phyloP scores from a whole-genome alignment of 768 basidiomycete species.

The Boletellus sp. region DNA sequence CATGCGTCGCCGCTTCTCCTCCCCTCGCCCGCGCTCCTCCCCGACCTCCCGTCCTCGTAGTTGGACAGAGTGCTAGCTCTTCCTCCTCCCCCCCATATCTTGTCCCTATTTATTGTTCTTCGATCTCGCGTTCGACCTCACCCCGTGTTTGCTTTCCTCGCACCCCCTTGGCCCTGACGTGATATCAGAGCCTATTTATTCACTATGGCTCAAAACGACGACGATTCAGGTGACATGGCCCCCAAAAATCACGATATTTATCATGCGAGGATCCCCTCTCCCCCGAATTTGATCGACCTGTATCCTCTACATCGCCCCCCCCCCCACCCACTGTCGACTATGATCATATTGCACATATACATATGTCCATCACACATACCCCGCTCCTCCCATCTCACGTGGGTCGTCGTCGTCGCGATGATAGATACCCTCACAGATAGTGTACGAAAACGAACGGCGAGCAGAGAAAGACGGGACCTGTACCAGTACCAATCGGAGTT shows the following conservation, averaged over 20 bases:
- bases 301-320: constrained; percentile 29
- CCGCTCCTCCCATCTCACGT: constrained; percentile 10
- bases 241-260: constrained; percentile 26
- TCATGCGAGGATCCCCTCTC: constrained; percentile 10
- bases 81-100: constrained; percentile 6
- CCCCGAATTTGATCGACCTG: constrained; percentile 19
- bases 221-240: constrained; percentile 18
- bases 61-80: not conserved
- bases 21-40: constrained; percentile 19
- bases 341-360: constrained; percentile 31
- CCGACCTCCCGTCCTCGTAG: constrained; percentile 23
- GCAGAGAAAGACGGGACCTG: constrained; percentile 30
- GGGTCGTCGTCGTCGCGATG: constrained; percentile 32
- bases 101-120: constrained; percentile 30
- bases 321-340: constrained; percentile 21
- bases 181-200: constrained; percentile 31
- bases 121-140: constrained; percentile 16
- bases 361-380: constrained; percentile 18
- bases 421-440: constrained; percentile 29
- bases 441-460: constrained; percentile 28
- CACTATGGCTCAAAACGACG: constrained; percentile 26
- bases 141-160: constrained; percentile 3
- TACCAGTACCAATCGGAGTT: constrained; percentile 31
- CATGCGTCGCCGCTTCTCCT: constrained; percentile 29
- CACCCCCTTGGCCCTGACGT: constrained; percentile 18